Percentiles rank a stretch among this genome's conserved stretches.
Conservation (phyloP, 441 rosid species). For the Metrosideros polymorpha region DNA sequence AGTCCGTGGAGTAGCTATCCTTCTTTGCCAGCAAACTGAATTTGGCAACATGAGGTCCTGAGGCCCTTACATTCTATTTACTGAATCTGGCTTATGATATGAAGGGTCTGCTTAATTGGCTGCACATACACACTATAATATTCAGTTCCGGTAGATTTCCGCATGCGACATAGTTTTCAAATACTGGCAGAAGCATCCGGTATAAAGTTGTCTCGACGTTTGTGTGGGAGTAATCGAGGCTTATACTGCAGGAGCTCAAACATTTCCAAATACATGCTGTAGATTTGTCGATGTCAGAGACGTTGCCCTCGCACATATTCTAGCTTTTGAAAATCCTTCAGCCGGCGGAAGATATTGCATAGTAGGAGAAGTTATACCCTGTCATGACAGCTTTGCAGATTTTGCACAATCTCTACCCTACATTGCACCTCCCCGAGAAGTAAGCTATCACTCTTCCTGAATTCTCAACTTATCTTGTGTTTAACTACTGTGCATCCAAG, state of each 20-base stretch:
- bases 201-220: neutral
- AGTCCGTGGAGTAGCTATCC: neutral
- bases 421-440: conserved; percentile 32
- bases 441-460: conserved; percentile 10
- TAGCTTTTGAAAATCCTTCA: conserved; percentile 45
- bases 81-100: neutral
- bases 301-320: conserved; percentile 52
- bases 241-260: conserved; percentile 24
- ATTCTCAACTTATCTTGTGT: neutral
- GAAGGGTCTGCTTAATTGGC: neutral
- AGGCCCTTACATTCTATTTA: neutral
- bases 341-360: conserved; percentile 54
- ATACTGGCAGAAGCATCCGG: neutral
- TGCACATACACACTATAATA: neutral
- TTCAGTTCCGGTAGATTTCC: neutral
- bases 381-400: conserved; percentile 31
- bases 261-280: conserved; percentile 18
- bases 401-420: conserved; percentile 33
- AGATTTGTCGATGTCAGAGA: conserved; percentile 53
- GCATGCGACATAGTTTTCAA: neutral
- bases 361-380: conserved; percentile 29
- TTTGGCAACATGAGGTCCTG: neutral
- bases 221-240: neutral
- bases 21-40: neutral
- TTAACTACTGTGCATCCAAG: neutral